These are phyloP conservation scores for Mariannaea elegans DNA, from an alignment of 2,329 filamentous ascomycete genomes.

Conservation along the genomic window DNA sequence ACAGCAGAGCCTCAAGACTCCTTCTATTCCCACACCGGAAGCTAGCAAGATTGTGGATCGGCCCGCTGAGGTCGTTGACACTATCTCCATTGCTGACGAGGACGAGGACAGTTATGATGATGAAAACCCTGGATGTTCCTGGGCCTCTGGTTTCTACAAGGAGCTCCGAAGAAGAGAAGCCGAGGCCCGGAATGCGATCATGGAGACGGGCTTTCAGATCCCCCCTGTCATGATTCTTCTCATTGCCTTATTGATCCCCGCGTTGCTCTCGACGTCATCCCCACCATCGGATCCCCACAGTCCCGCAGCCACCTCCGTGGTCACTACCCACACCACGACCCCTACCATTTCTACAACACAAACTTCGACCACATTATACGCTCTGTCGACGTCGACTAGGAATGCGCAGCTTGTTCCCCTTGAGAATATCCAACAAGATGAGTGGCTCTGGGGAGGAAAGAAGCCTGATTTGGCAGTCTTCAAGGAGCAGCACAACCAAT, in stretches of 20 bases:
- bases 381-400: slow-evolving; percentile 27
- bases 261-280: slow-evolving; percentile 39
- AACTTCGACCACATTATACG: slow-evolving; percentile 26
- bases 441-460: slow-evolving; percentile 47
- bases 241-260: slow-evolving; percentile 35
- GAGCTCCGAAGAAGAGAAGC: slow-evolving; percentile 24
- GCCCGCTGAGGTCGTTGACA: slow-evolving; percentile 11
- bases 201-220: slow-evolving; percentile 27
- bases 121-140: slow-evolving; percentile 17
- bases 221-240: slow-evolving; percentile 38
- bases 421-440: slow-evolving; percentile 40
- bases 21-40: slow-evolving; percentile 51
- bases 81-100: slow-evolving; percentile 14
- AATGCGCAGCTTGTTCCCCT: slow-evolving; percentile 43
- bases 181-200: slow-evolving; percentile 25
- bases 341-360: slow-evolving; percentile 27
- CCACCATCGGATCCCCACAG: slow-evolving; percentile 36
- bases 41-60: slow-evolving; percentile 41
- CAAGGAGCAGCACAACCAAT: slow-evolving; percentile 54
- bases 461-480: slow-evolving; percentile 43
- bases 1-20: slow-evolving; percentile 56
- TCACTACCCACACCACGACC: slow-evolving; percentile 38
- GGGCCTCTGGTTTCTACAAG: slow-evolving; percentile 18
- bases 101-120: slow-evolving; percentile 18
- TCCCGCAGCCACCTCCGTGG: slow-evolving; percentile 37